Base-by-base conservation (phyloP, 2,329 filamentous ascomycete genomes). In the Graphiopsis chlorocephala region DNA sequence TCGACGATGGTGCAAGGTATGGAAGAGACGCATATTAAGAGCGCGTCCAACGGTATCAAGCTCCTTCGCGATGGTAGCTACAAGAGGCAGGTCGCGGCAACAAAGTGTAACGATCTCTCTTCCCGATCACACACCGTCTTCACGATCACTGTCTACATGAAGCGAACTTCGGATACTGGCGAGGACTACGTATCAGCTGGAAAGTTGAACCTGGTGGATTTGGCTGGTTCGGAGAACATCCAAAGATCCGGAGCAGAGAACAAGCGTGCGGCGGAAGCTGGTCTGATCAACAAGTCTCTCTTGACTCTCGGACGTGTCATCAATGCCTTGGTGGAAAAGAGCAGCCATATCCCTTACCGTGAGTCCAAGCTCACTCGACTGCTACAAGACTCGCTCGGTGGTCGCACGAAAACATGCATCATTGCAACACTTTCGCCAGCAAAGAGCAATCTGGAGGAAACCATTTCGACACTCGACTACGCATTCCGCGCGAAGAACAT, bases 401-500 rank as follows among this genome's bases (percentile, higher is more conserved):
- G 95, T 3, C 88, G 90, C 61, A 99, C 96, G 1, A 99, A 99
- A 76, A 99, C 95, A 0, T 99, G 95, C 81, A 99, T 99, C 70
- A 98, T 99, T 73, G 95, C 95, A 6, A 99, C 95, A 0, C 86
- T 99, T 47, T 98, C 95, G 2, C 93, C 95, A 1, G 92, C 93
- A 8, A 96, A 95, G 78, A 93, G 90, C 78, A 99, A 98, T 72
- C 83, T 99, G 1, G 95, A 99, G 74, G 95, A 99, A 78, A 99
- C 96, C 0, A 98, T 99, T 66, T 98, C 95, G 0, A 99, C 96
- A 0, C 84, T 99, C 1, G 95, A 99, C 76, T 99, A 99, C 75
- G 96, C 95, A 12, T 98, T 98, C 79, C 87, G 95, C 55, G 95
- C 95, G 17, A 99, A 99, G 82, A 98, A 99, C 71, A 99, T 99